Evolutionary conservation across 495 filamentous ascomycete species (phyloP).

Genomic region (Penicillium coprophilum): DNA sequence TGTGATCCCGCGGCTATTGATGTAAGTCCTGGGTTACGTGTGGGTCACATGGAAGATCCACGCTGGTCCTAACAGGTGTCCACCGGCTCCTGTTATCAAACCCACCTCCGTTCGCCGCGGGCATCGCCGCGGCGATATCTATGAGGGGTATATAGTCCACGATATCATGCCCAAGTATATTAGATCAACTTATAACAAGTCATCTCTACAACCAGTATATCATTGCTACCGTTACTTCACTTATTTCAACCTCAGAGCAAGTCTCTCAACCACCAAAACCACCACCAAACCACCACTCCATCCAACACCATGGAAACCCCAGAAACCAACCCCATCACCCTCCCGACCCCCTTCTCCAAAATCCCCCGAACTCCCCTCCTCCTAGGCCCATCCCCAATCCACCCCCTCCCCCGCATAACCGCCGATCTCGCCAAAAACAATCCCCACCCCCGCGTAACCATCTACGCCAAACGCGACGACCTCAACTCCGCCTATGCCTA

Average conservation of each 20-base stretch:
- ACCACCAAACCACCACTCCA: background rate
- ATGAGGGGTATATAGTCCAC: background rate
- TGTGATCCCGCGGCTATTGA: background rate
- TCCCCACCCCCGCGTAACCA: slow-evolving; percentile 33
- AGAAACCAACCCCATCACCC: slow-evolving; percentile 23
- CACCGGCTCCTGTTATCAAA: background rate
- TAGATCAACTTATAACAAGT: background rate
- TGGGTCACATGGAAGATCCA: no score
- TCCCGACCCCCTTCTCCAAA: slow-evolving; percentile 57
- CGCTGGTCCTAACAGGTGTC: no score
- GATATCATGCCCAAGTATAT: background rate
- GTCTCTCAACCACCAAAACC: background rate
- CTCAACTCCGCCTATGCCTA: slow-evolving; percentile 60
- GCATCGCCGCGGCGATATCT: slow-evolving; percentile 2
- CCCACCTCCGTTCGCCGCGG: slow-evolving; percentile 2
- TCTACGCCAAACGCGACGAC: slow-evolving; percentile 66
- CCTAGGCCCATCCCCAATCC: slow-evolving; percentile 61
- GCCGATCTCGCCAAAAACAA: slow-evolving; percentile 49
- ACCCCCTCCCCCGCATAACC: slow-evolving; percentile 57
- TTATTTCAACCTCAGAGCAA: background rate
- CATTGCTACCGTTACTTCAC: background rate
- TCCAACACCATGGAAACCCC: background rate
- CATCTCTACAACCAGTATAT: background rate
- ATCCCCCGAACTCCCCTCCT: slow-evolving; percentile 56
- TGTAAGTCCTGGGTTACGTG: no score